Evolutionary conservation across 768 basidiomycete genomes (phyloP).

Genomic region (Termitomyces sp.): DNA sequence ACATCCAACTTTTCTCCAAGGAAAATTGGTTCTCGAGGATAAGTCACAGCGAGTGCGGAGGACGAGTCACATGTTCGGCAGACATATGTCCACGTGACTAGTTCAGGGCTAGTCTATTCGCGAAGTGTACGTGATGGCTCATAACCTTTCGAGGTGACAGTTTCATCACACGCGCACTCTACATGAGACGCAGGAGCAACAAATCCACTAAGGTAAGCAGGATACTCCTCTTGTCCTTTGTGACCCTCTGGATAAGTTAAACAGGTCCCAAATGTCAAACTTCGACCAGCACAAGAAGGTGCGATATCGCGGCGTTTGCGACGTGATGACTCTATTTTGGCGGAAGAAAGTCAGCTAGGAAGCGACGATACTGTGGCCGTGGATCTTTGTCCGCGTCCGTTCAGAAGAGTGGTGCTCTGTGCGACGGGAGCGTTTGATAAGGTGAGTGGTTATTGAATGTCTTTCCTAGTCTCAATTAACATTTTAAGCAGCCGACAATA

Average conservation of each 20-base stretch:
- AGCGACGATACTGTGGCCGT: constrained; percentile 38
- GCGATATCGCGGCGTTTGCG: constrained; percentile 22
- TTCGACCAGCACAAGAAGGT: constrained; percentile 54
- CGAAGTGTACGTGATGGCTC: constrained; percentile 2
- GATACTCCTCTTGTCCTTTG: neutral
- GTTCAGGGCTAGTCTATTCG: constrained; percentile 17
- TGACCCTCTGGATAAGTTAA: neutral
- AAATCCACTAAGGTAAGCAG: constrained; percentile 56
- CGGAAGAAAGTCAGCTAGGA: constrained; percentile 42
- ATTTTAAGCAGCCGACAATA: constrained; percentile 45
- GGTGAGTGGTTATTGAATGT: constrained; percentile 33
- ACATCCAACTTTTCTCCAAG: too few species aligned
- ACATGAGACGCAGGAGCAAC: constrained; percentile 51
- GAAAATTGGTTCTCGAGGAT: too few species aligned
- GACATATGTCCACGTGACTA: constrained; percentile 2
- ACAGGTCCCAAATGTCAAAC: constrained; percentile 79
- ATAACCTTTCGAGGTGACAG: too few species aligned
- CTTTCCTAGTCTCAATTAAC: neutral
- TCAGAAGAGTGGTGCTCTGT: constrained; percentile 59
- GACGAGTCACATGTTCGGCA: too few species aligned
- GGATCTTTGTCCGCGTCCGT: constrained; percentile 59
- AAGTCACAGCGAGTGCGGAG: too few species aligned
- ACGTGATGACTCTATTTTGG: constrained; percentile 29
- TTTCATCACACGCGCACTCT: neutral
- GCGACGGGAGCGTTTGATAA: constrained; percentile 79